Conservation (phyloP, 2,329 filamentous ascomycete genomes). For the Elsinoe australis region DNA sequence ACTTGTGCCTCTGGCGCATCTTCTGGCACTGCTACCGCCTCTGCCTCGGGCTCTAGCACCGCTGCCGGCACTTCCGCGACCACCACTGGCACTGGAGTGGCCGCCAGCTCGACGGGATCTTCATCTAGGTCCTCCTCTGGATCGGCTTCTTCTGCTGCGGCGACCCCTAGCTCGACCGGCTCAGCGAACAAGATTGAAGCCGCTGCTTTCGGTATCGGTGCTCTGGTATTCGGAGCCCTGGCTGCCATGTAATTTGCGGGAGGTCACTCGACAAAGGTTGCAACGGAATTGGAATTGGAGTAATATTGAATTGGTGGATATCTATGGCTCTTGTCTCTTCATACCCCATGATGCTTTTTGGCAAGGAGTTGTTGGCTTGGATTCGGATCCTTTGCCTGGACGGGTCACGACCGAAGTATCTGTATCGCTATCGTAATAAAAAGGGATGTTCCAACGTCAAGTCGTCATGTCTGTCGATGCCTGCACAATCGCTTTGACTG, state of each 20-base stretch:
- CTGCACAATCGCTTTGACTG: too few species aligned
- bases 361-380: too few species aligned
- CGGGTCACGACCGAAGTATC: too few species aligned
- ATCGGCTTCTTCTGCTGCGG: not conserved
- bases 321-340: too few species aligned
- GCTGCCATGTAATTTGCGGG: constrained; percentile 1
- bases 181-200: constrained; percentile 14
- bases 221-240: constrained; percentile 14
- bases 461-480: too few species aligned
- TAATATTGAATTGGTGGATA: not conserved
- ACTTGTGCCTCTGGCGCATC: constrained; percentile 27
- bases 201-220: constrained; percentile 11
- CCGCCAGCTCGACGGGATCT: not conserved
- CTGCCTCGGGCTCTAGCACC: constrained; percentile 11
- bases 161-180: not conserved
- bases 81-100: not conserved
- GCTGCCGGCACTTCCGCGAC: constrained; percentile 1
- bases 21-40: not conserved
- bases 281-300: not conserved
- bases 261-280: not conserved
- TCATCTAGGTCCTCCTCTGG: not conserved
- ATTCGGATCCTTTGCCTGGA: too few species aligned
- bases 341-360: too few species aligned
- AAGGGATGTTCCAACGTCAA: too few species aligned
- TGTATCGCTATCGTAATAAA: too few species aligned